These are phyloP conservation scores for Hyaloraphidium curvatum DNA, from an alignment of 192 early-diverging fungal species.

Conservation along the genomic window DNA sequence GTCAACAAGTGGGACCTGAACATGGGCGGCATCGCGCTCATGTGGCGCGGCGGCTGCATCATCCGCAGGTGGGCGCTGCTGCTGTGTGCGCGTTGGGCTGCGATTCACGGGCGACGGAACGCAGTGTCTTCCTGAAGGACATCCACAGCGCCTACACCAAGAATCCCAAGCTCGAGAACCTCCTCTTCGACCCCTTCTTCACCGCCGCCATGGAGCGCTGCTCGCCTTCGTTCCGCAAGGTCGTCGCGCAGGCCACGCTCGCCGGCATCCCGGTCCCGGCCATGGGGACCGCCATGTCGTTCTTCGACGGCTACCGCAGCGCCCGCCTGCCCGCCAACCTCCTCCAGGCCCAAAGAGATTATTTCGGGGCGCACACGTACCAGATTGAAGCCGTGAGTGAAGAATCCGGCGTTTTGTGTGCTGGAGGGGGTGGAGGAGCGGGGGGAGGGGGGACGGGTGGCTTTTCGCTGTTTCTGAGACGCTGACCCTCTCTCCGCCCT, in stretches of 20 bases:
- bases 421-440: too few relatives aligned
- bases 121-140: conserved; percentile 77
- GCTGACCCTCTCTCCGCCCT: too few relatives aligned
- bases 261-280: conserved; percentile 83
- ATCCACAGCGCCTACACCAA: conserved; percentile 86
- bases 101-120: background rate
- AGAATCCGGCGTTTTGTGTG: background rate
- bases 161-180: conserved; percentile 70
- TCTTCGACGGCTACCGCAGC: conserved; percentile 94
- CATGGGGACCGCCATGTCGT: conserved; percentile 73
- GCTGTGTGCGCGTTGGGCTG: background rate
- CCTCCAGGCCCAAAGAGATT: conserved; percentile 94
- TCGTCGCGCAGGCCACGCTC: conserved; percentile 56
- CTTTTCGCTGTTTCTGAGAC: too few relatives aligned
- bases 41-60: conserved; percentile 99
- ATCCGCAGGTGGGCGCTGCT: conserved; percentile 47
- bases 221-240: conserved; percentile 71
- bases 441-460: too few relatives aligned
- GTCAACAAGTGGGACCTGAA: conserved; percentile 87
- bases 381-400: conserved; percentile 14
- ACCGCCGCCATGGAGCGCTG: conserved; percentile 67
- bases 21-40: conserved; percentile 91
- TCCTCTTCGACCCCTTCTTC: conserved; percentile 96
- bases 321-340: conserved; percentile 83
- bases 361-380: conserved; percentile 97